Evolutionary conservation across 495 filamentous ascomycete genomes (phyloP), one percentile per base, ranked within the genome.

Genomic region (Aspergillus steynii): DNA sequence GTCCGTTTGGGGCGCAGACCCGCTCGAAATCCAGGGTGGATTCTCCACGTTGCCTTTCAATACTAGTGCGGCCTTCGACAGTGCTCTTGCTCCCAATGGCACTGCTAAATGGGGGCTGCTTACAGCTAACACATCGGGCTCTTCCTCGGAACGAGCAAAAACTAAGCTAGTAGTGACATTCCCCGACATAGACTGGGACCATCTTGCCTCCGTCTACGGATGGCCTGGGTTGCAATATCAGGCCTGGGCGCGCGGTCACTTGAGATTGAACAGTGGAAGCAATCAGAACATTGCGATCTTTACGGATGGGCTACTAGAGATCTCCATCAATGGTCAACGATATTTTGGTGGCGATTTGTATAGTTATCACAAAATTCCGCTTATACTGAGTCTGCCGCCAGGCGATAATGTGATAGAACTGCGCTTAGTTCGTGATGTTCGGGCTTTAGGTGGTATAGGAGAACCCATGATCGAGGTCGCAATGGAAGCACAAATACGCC

Each of bases 201-300:
- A 73, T 29, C 68, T 85, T 55, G 77, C 82, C 59, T 73, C 74
- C 20, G 71, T 86, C 15, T 87, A 87, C 61, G 85, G 85, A 45
- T 88, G 85, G 85, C 71, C 84, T 28, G 83, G 80, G 15, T 66
- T 83, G 15, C 85, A 86, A 65, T 86, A 82, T 66, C 85, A 86
- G 64, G 82, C 82, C 12, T 87, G 84, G 85, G 76, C 77, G 28
- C 71, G 84, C 31, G 83, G 85, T 20, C 66, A 68, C n/a, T 61
- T 87, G 29, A 65, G 64, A 29, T 66, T 85, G 51, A 53, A 60
- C 46, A 62, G 47, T 28, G 49, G 59, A 29, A 57, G 55, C 14
- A 25, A 55, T 27, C 62, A 69, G 56, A 73, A 68, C 27, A 59
- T 85, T 50, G 66, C 75, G 3, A 55, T 86, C 3, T 74, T 79